Evolutionary conservation across 2,329 filamentous ascomycete species (phyloP), one percentile per base, ranked within the genome.

Genomic region (Colletotrichum scovillei): DNA sequence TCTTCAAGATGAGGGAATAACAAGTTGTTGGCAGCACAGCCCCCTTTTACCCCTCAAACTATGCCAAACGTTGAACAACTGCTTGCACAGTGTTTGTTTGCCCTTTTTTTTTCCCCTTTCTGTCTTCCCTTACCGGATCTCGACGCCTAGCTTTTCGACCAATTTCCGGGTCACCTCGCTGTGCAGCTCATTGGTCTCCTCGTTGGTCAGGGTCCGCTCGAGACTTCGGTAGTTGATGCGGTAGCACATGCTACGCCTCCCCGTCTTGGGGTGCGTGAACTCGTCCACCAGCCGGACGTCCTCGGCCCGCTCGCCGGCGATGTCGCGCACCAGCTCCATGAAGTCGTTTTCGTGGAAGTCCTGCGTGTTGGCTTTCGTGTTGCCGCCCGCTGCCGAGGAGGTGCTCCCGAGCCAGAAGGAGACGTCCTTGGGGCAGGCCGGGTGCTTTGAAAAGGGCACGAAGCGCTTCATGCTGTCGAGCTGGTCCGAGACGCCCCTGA

Each of bases 281-380:
- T 94, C 90, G 83, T 98, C 97, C 65, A 94, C 91, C 32, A 97
- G 87, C 74, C 86, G 88, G 63, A 98, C 96, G 81, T 98, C 95
- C 84, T 99, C 97, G 46, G 97, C 95, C 26, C 92, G 84, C 81
- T 97, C 94, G 63, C 95, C 95, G 11, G 91, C 94, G 59, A 96
- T 88, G 77, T 92, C 92, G 76, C 97, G 92, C 22, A 98, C 94
- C 69, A 98, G 89, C 84, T 98, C 97, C 96, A 98, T 98, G 64
- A 98, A 87, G 82, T 99, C 97, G 83, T 98, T 98, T 81, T 97
- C 95, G 82, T 98, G 96, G 80, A 98, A 95, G 77, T 86, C 84
- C 32, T 82, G 80, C 71, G 77, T 82, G 78, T 82, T 86, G 71
- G 78, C 82, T 56, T 76, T 79, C 5, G 76, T 79, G 66, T 84